Conservation (phyloP, 257 asterid genomes). For the Solanum sparsipilum region DNA sequence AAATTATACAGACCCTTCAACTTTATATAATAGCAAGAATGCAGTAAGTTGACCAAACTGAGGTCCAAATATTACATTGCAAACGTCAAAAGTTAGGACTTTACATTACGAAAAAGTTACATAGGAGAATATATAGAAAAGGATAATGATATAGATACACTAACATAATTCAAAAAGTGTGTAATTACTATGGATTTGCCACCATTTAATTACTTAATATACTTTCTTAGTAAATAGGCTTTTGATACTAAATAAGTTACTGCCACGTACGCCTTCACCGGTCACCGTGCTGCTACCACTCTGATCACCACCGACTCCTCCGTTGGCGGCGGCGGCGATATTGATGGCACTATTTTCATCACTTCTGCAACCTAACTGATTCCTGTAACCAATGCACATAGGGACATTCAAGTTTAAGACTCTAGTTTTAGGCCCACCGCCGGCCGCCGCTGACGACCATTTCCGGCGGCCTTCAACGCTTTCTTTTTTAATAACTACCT, state of each 20-base stretch:
- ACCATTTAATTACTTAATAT: conserved; percentile 12
- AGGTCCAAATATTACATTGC: background rate
- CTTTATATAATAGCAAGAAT: background rate
- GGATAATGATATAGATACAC: background rate
- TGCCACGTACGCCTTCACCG: conserved; percentile 64
- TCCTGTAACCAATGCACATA: conserved; percentile 72
- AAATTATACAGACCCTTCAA: background rate
- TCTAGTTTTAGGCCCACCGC: conserved; percentile 23
- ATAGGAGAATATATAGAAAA: background rate
- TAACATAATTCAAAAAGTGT: background rate
- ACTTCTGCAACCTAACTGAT: conserved; percentile 52
- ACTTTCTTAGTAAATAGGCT: conserved; percentile 80
- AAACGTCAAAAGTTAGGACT: background rate
- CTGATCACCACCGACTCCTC: conserved; percentile 5
- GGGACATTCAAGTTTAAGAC: conserved; percentile 65
- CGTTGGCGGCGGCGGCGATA: background rate
- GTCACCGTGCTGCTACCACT: conserved; percentile 22
- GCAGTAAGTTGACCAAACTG: background rate
- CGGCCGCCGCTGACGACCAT: conserved; percentile 9
- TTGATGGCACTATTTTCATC: conserved; percentile 19
- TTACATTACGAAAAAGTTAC: background rate
- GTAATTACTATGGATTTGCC: background rate
- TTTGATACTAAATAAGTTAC: conserved; percentile 50
- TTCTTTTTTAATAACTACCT: conserved; percentile 16
- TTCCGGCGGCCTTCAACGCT: conserved; percentile 35